Percentiles rank a stretch among this genome's conserved stretches.
phyloP scores from a whole-genome alignment of 129 eudicot species.

The Helianthus tuberosus region DNA sequence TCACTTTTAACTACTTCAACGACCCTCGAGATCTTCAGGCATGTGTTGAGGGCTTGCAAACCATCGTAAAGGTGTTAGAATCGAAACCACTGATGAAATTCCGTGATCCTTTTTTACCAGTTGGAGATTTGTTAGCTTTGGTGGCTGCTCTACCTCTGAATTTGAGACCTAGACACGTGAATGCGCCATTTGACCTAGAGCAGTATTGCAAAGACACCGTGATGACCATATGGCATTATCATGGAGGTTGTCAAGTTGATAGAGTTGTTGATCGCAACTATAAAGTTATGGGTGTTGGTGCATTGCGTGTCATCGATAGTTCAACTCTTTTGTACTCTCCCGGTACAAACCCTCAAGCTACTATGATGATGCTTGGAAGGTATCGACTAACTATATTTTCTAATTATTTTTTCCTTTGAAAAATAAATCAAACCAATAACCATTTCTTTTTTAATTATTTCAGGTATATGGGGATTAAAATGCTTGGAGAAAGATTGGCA shows the following conservation, averaged over 20 bases:
- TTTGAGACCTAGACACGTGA: conserved; percentile 45
- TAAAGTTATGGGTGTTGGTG: conserved; percentile 59
- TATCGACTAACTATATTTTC: conserved; percentile 8
- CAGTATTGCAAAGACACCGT: conserved; percentile 83
- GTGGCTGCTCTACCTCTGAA: conserved; percentile 57
- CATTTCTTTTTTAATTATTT: background rate
- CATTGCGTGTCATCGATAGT: conserved; percentile 74
- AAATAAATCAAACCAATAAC: background rate
- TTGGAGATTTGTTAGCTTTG: conserved; percentile 33
- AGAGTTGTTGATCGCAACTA: conserved; percentile 68
- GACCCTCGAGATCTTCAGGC: conserved; percentile 66
- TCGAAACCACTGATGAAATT: conserved; percentile 50
- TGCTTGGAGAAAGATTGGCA: conserved; percentile 49
- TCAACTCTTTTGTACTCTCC: conserved; percentile 79
- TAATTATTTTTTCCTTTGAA: background rate
- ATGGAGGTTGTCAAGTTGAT: conserved; percentile 89
- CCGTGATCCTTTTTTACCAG: conserved; percentile 49
- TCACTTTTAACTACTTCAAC: conserved; percentile 74
- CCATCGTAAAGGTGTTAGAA: conserved; percentile 54
- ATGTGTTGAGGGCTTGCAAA: conserved; percentile 74
- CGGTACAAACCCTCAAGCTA: conserved; percentile 99
- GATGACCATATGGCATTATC: conserved; percentile 94
- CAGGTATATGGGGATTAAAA: conserved; percentile 78
- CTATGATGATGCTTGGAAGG: conserved; percentile 99
- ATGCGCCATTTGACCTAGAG: conserved; percentile 38